Evolutionary conservation across 495 filamentous ascomycete genomes (phyloP).

Genomic region (Trichocladium uniseriatum): DNA sequence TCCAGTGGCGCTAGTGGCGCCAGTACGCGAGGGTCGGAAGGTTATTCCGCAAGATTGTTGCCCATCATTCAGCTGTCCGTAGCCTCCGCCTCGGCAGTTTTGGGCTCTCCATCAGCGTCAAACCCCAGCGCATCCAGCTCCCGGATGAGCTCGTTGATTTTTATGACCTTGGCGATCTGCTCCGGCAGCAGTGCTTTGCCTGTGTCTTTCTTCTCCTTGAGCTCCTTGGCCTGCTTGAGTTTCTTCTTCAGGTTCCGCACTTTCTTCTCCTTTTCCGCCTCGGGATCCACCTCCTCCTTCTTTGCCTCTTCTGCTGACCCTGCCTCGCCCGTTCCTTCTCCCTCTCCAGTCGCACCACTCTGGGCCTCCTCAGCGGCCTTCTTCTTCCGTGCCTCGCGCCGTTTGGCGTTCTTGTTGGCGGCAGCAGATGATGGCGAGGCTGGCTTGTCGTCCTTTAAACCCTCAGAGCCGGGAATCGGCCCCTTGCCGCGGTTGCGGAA

Average conservation of each 20-base stretch:
- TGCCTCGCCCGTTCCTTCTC: slow-evolving; percentile 16
- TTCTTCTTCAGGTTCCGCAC: slow-evolving; percentile 93
- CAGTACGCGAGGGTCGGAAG: neutral
- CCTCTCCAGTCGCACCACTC: slow-evolving; percentile 7
- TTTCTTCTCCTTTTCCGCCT: slow-evolving; percentile 84
- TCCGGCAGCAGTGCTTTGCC: slow-evolving; percentile 79
- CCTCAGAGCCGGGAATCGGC: slow-evolving; percentile 70
- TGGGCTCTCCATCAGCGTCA: slow-evolving; percentile 50
- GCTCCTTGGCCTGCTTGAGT: slow-evolving; percentile 79
- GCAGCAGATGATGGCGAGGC: slow-evolving; percentile 37
- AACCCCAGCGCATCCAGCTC: slow-evolving; percentile 84
- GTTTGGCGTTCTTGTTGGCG: slow-evolving; percentile 88
- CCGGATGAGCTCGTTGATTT: slow-evolving; percentile 84
- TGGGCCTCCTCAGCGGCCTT: slow-evolving; percentile 47
- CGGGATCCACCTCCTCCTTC: slow-evolving; percentile 43
- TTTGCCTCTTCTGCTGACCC: slow-evolving; percentile 24
- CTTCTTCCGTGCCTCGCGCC: slow-evolving; percentile 80
- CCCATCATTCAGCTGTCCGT: neutral
- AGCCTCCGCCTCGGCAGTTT: slow-evolving; percentile 7
- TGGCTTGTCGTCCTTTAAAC: slow-evolving; percentile 44
- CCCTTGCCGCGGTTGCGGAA: slow-evolving; percentile 73
- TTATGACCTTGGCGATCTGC: slow-evolving; percentile 95
- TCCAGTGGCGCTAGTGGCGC: neutral
- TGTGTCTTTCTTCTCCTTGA: slow-evolving; percentile 82
- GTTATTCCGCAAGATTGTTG: neutral